Conservation (phyloP, 106 monocot species). For the Apostasia ramifera region DNA sequence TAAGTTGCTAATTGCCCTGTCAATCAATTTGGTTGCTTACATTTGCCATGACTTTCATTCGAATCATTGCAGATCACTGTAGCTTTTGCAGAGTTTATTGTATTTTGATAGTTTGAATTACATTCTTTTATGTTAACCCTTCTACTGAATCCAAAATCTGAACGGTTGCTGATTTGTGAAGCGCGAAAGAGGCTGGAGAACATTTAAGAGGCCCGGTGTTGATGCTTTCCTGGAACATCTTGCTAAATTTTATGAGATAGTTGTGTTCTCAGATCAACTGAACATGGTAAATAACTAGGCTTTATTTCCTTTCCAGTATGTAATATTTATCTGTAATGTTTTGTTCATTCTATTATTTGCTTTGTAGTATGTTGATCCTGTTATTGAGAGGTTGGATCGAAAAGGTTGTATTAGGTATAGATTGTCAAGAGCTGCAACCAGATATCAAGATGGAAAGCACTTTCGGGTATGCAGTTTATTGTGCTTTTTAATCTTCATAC, state of each 20-base stretch:
- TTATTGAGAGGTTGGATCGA: conserved; percentile 84
- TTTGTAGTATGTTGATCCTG: conserved; percentile 91
- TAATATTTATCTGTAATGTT: neutral
- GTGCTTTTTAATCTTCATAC: neutral
- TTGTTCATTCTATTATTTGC: conserved; percentile 1
- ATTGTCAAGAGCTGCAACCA: conserved; percentile 87
- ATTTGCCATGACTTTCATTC: no score
- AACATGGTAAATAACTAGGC: conserved; percentile 52
- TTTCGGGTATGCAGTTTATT: conserved; percentile 61
- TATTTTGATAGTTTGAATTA: no score
- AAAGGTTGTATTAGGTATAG: conserved; percentile 88
- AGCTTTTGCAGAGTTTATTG: no score
- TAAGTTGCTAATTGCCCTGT: no score
- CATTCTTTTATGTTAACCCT: no score
- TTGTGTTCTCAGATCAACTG: conserved; percentile 92
- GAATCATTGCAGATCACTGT: no score
- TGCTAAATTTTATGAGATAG: conserved; percentile 94
- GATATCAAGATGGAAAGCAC: conserved; percentile 90
- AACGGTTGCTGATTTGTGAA: conserved; percentile 15
- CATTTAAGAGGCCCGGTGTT: conserved; percentile 95
- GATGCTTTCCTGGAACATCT: conserved; percentile 95
- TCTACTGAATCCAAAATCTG: no score
- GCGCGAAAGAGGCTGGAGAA: conserved; percentile 98
- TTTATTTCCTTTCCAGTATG: neutral
- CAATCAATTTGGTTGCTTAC: no score